Base-by-base conservation (phyloP, 352 stramenopile genomes). In the Phytophthora pisi region DNA sequence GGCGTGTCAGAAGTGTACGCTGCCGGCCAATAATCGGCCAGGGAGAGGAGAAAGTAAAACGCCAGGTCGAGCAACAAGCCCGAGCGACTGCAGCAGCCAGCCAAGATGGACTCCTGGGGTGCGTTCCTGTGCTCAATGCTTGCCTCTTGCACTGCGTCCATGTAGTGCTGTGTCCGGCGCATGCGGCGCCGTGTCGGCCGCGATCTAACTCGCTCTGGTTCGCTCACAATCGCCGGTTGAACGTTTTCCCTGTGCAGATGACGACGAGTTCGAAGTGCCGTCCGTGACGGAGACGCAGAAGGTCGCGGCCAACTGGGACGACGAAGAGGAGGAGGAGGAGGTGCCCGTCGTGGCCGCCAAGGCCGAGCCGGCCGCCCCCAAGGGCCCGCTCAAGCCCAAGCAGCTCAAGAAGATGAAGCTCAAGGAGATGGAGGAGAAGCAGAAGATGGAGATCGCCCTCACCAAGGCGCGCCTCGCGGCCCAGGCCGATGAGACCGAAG, bases 361-460 rank as follows among this genome's bases (percentile, higher is more conserved):
- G 24, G n/a, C 71, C 4, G 66, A 73, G 56, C 26, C 64, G 9
- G 61, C 66, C 9, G 63, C 59, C 3, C 62, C 77, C 7, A 89
- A 88, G 60, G 86, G 80, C 2, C 84, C 79, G 20, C 75, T 91
- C 43, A 93, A 93, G 74, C 86, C 86, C 49, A 95, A 95, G 75
- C 86, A 88, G 74, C 58, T 93, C n/a, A 95, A 95, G 76, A 95
- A 92, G 75, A 74, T 91, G 67, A 93, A 92, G 70, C 65, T 93
- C 26, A 93, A 95, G 79, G 86, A 95, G 70, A 80, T 86, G n/a
- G 81, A 93, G 61, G 83, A 93, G 62, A 95, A 95, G 74, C 86
- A 84, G 52, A 82, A 84, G 58, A 64, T 92, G 46, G 86, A 95
- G 54, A 78, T 93, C 53, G 83, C 81, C 30, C 73, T 93, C 36